phyloP scores from a whole-genome alignment of 2,329 filamentous ascomycete species.

The Fusarium oxysporum region DNA sequence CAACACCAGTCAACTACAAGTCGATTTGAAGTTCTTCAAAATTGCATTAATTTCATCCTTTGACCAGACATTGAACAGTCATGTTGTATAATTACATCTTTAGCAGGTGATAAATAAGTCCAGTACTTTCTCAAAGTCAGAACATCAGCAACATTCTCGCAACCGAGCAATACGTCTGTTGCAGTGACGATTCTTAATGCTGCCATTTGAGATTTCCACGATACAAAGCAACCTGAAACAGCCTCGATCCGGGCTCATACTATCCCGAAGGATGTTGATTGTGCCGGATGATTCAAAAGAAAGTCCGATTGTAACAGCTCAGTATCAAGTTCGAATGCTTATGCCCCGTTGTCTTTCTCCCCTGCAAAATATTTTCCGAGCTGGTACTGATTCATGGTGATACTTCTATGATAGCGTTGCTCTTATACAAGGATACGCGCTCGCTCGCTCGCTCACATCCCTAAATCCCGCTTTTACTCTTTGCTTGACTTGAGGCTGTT shows the following conservation, averaged over 20 bases:
- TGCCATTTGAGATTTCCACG: neutral
- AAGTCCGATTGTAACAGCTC: neutral
- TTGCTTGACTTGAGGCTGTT: neutral
- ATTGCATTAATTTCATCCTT: neutral
- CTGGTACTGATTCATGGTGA: neutral
- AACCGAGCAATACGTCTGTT: neutral
- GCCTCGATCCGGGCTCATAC: neutral
- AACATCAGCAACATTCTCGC: neutral
- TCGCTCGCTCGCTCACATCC: no score
- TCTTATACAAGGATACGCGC: neutral
- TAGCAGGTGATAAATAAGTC: neutral
- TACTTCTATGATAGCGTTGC: neutral
- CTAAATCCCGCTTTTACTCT: neutral
- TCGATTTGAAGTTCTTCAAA: no score
- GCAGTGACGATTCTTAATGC: neutral
- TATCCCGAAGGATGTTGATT: neutral
- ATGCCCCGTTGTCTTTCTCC: neutral
- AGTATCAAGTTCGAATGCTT: neutral
- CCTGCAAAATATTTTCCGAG: neutral
- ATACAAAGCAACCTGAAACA: neutral
- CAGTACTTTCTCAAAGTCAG: neutral
- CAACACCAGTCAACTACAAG: conserved; percentile 1
- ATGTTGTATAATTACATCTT: neutral
- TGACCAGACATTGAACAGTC: no score
- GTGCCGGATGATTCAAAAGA: neutral